These are phyloP conservation scores for Talaromyces wortmannii DNA, from an alignment of 495 filamentous ascomycete genomes.

Conservation along the genomic window DNA sequence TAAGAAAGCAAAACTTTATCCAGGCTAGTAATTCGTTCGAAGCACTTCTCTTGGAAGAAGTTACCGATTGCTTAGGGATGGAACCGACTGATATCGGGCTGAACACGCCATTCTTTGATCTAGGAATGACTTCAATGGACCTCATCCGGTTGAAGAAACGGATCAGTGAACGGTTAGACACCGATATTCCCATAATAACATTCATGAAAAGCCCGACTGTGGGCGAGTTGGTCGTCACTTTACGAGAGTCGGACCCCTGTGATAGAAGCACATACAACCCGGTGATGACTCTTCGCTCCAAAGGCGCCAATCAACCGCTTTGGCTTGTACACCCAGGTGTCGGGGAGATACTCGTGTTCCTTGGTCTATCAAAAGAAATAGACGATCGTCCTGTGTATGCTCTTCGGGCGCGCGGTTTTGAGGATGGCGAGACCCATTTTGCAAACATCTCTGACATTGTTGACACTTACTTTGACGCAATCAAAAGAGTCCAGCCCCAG, in stretches of 20 bases:
- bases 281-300: conserved; percentile 31
- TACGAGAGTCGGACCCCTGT: conserved; percentile 11
- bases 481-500: conserved; percentile 37
- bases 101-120: conserved; percentile 21
- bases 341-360: conserved; percentile 48
- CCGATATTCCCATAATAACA: conserved; percentile 16
- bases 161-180: conserved; percentile 5
- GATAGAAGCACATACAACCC: conserved; percentile 31
- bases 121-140: conserved; percentile 35
- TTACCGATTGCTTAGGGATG: conserved; percentile 6
- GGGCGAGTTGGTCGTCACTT: conserved; percentile 24
- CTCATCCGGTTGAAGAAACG: conserved; percentile 13
- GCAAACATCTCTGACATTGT: conserved; percentile 18
- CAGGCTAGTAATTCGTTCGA: neutral
- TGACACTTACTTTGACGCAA: conserved; percentile 31
- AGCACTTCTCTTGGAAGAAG: conserved; percentile 4
- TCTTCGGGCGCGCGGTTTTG: conserved; percentile 40
- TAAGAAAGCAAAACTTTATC: neutral
- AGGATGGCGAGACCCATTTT: conserved; percentile 22
- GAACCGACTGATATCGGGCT: conserved; percentile 8
- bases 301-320: conserved; percentile 38
- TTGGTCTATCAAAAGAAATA: conserved; percentile 33
- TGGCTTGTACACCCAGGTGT: conserved; percentile 48
- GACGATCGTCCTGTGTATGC: conserved; percentile 43
- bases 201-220: conserved; percentile 23